These are phyloP conservation scores for Monilinia vaccinii-corymbosi DNA, from an alignment of 2,329 filamentous ascomycete species.

Conservation along the genomic window DNA sequence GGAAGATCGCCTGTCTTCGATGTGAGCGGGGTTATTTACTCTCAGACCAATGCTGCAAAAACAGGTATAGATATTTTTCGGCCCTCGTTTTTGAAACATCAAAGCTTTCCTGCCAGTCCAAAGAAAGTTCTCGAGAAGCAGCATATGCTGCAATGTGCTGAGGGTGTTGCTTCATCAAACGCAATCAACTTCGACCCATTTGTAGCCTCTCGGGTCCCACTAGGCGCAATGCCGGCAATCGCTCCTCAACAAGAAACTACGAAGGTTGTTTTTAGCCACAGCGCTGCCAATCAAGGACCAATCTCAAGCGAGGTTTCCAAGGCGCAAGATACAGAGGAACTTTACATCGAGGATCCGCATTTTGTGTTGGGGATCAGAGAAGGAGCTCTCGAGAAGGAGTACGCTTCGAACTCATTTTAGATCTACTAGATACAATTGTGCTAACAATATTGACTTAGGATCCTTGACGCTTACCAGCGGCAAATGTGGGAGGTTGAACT, in stretches of 20 bases:
- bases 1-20: conserved; percentile 3
- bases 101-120: neutral
- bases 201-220: no score
- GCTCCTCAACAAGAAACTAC: neutral
- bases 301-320: neutral
- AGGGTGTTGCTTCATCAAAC: neutral
- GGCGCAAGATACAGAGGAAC: neutral
- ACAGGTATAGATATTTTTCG: neutral
- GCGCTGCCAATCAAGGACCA: neutral
- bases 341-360: conserved; percentile 18
- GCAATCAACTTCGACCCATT: neutral
- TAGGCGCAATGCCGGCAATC: neutral
- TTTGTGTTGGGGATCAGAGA: conserved; percentile 19
- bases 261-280: neutral
- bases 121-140: neutral
- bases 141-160: neutral
- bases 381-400: conserved; percentile 17
- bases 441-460: conserved; percentile 10
- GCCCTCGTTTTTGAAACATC: neutral
- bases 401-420: neutral
- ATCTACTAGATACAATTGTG: neutral
- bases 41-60: neutral
- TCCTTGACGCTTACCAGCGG: conserved; percentile 15
- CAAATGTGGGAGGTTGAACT: conserved; percentile 17
- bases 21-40: neutral